Percentiles rank a stretch among this genome's conserved stretches.
phyloP scores from a whole-genome alignment of 75 land plant genomes.

The Pseudotsuga menziesii region DNA sequence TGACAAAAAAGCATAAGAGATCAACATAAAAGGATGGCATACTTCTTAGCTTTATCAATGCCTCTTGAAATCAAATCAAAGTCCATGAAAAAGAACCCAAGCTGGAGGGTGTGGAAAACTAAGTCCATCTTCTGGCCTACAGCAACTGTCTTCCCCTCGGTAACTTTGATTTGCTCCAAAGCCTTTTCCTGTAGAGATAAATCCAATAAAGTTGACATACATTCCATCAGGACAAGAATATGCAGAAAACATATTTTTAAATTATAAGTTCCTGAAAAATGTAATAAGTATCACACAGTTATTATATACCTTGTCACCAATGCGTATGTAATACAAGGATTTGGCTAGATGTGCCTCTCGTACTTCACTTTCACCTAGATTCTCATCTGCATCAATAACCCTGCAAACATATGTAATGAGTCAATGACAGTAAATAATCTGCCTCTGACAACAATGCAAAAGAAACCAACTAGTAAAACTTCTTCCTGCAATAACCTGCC shows the following conservation, averaged over 20 bases:
- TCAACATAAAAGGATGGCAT: slow-evolving; percentile 5
- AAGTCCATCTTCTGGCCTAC: slow-evolving; percentile 99
- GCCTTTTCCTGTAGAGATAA: slow-evolving; percentile 63
- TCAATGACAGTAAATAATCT: background rate
- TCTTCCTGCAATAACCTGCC: no score
- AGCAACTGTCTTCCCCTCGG: slow-evolving; percentile 90
- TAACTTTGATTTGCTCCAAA: slow-evolving; percentile 78
- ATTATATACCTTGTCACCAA: slow-evolving; percentile 73
- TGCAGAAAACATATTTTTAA: background rate
- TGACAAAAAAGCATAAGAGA: background rate
- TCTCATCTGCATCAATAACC: slow-evolving; percentile 94
- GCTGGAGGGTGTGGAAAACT: slow-evolving; percentile 80
- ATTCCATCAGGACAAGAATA: background rate
- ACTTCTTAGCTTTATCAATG: slow-evolving; percentile 97
- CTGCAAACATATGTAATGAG: slow-evolving; percentile 24
- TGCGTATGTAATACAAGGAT: slow-evolving; percentile 71
- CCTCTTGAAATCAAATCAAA: slow-evolving; percentile 87
- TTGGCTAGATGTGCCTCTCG: slow-evolving; percentile 93
- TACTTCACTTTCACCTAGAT: slow-evolving; percentile 97
- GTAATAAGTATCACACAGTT: background rate
- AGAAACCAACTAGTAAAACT: no score
- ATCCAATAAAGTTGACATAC: background rate
- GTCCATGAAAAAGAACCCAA: slow-evolving; percentile 89
- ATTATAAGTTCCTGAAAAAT: background rate
- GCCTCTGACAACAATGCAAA: background rate